Percentiles rank a stretch among this genome's conserved stretches.
These are phyloP conservation scores for Dendrostoma leiphaemia DNA, from an alignment of 2,329 filamentous ascomycete species.

Conservation along the genomic window DNA sequence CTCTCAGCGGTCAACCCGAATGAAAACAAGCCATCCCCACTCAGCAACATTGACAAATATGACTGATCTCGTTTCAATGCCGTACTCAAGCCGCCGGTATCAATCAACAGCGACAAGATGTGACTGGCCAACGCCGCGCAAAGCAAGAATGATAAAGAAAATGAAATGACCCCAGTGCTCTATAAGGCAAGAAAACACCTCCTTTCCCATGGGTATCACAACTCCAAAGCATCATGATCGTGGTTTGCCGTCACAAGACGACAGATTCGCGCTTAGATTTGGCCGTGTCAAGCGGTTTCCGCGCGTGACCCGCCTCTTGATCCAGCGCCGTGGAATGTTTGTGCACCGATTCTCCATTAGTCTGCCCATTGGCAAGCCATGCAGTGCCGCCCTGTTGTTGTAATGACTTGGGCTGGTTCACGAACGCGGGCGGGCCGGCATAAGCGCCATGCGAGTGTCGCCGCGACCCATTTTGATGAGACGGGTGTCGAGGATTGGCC, in stretches of 20 bases:
- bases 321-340: constrained; percentile 8
- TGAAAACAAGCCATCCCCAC: constrained; percentile 1
- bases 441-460: constrained; percentile 19
- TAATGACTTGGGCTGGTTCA: constrained; percentile 8
- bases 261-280: constrained; percentile 12
- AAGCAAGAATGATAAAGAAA: too few relatives aligned
- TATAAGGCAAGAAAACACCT: constrained; percentile 2
- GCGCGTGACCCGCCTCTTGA: constrained; percentile 9
- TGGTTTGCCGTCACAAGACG: constrained; percentile 4
- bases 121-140: background rate
- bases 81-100: background rate
- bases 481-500: constrained; percentile 83
- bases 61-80: background rate
- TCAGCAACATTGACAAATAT: background rate
- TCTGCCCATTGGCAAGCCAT: constrained; percentile 17
- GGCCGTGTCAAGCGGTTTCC: constrained; percentile 5
- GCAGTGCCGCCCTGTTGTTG: constrained; percentile 9
- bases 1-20: background rate
- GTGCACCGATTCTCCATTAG: constrained; percentile 14
- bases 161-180: too few relatives aligned
- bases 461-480: constrained; percentile 45
- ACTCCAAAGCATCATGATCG: constrained; percentile 10
- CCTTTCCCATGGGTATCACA: constrained; percentile 16
- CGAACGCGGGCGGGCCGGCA: constrained; percentile 13
- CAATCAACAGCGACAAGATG: background rate